These are phyloP conservation scores for Phylloporus sp. DNA, from an alignment of 768 basidiomycete species.

Conservation along the genomic window DNA sequence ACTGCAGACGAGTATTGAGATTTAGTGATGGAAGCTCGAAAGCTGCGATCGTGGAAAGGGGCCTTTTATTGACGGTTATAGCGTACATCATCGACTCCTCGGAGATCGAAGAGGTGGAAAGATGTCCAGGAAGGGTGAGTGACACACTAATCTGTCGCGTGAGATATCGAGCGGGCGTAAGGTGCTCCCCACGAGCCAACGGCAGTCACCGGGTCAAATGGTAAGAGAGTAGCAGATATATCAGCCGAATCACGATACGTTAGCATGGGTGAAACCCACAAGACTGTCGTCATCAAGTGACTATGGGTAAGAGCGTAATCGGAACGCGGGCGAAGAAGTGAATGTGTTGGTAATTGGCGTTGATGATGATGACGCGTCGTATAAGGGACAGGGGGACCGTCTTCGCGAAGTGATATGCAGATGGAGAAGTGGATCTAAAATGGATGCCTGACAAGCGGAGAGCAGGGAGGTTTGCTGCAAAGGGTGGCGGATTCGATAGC, in stretches of 20 bases:
- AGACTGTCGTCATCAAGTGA: neutral
- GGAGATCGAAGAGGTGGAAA: slow-evolving; percentile 20
- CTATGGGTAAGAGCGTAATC: neutral
- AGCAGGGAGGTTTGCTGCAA: slow-evolving; percentile 10
- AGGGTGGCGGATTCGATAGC: slow-evolving; percentile 13
- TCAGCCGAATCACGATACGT: slow-evolving; percentile 7
- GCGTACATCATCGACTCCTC: slow-evolving; percentile 20
- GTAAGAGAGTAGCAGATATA: slow-evolving; percentile 1
- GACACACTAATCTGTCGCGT: slow-evolving; percentile 17
- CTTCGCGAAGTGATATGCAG: slow-evolving; percentile 26
- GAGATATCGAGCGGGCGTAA: slow-evolving; percentile 21
- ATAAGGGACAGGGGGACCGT: slow-evolving; percentile 1
- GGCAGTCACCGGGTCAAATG: slow-evolving; percentile 15
- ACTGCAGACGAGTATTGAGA: slow-evolving; percentile 2
- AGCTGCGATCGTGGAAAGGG: slow-evolving; percentile 10
- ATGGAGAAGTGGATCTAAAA: slow-evolving; percentile 18
- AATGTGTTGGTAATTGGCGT: slow-evolving; percentile 9
- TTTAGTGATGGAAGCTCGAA: slow-evolving; percentile 6
- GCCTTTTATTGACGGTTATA: slow-evolving; percentile 6
- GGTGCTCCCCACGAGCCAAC: slow-evolving; percentile 11
- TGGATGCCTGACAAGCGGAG: slow-evolving; percentile 14
- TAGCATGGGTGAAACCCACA: slow-evolving; percentile 1
- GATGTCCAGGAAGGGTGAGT: slow-evolving; percentile 12
- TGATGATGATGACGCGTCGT: slow-evolving; percentile 8
- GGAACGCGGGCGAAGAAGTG: neutral